A percentile compares a stretch with the other conserved stretches of the same genome.
Conservation (phyloP, 2,329 filamentous ascomycete genomes). For the Moelleriella libera region DNA sequence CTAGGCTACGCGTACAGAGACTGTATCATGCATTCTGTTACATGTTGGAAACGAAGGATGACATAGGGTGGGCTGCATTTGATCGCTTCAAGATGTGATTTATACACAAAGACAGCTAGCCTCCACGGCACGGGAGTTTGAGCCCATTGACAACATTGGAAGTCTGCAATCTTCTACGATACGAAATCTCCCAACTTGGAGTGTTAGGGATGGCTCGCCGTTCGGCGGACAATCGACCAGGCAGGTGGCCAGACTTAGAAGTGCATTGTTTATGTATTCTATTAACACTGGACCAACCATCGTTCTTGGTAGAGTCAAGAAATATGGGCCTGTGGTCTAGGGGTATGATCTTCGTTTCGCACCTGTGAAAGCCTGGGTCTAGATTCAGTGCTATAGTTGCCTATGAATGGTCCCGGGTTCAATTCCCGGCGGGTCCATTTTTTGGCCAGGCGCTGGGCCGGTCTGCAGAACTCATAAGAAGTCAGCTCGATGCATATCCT, state of each 20-base stretch:
- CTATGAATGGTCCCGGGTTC: slow-evolving; percentile 6
- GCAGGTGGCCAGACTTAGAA: background rate
- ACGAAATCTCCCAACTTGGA: no score
- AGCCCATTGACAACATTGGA: no score
- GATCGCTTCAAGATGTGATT: no score
- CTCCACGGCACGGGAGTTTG: no score
- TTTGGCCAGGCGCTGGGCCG: background rate
- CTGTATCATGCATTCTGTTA: no score
- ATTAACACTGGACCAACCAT: background rate
- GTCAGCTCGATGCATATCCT: no score
- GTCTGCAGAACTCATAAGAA: no score
- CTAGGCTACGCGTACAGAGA: no score
- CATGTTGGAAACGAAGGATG: no score
- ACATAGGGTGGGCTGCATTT: background rate
- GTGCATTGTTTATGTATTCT: background rate
- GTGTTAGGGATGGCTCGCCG: no score
- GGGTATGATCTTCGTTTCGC: slow-evolving; percentile 7
- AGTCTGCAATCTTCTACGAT: no score
- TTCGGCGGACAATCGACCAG: background rate
- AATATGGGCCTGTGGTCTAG: slow-evolving; percentile 5
- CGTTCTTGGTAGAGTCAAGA: background rate
- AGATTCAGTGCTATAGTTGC: slow-evolving; percentile 2
- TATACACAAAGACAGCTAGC: no score
- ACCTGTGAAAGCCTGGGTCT: slow-evolving; percentile 2
- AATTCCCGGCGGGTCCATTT: slow-evolving; percentile 6